Evolutionary conservation across 257 asterid species (phyloP).

Genomic region (Schizonepeta tenuifolia): DNA sequence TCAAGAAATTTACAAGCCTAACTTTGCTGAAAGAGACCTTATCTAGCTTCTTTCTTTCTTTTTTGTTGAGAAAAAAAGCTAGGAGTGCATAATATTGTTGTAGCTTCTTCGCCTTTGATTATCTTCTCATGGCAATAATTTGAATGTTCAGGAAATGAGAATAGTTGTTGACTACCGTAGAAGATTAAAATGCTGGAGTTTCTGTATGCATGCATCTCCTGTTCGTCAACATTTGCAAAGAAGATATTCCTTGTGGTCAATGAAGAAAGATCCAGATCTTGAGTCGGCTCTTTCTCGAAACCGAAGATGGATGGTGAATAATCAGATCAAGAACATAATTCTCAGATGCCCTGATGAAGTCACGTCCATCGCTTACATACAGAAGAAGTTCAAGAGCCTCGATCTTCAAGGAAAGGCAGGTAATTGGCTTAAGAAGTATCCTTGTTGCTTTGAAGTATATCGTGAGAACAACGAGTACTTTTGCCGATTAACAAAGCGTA

Average conservation of each 20-base stretch:
- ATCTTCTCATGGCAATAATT: conserved; percentile 19
- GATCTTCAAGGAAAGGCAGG: conserved; percentile 86
- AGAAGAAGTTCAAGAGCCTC: conserved; percentile 80
- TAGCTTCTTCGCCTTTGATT: background rate
- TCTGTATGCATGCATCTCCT: conserved; percentile 23
- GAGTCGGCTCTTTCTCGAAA: conserved; percentile 80
- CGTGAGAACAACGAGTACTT: conserved; percentile 56
- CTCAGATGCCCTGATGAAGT: conserved; percentile 69
- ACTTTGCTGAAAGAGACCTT: background rate
- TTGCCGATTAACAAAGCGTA: conserved; percentile 66
- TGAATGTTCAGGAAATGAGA: conserved; percentile 34
- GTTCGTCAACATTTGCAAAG: conserved; percentile 31
- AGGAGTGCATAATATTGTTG: background rate
- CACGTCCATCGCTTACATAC: conserved; percentile 61
- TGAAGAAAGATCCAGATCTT: conserved; percentile 94
- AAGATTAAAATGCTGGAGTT: conserved; percentile 33
- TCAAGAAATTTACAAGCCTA: background rate
- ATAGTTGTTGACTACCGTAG: conserved; percentile 27
- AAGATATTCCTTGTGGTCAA: conserved; percentile 77
- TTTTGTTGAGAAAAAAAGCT: conserved; percentile 5
- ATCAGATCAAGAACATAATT: conserved; percentile 82
- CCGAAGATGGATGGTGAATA: conserved; percentile 88
- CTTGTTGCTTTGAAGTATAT: conserved; percentile 85
- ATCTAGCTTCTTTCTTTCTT: background rate
- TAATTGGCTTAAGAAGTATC: conserved; percentile 91